Base-by-base conservation (phyloP, 1,284 basidiomycete species). In the Crepidotus sp. region DNA sequence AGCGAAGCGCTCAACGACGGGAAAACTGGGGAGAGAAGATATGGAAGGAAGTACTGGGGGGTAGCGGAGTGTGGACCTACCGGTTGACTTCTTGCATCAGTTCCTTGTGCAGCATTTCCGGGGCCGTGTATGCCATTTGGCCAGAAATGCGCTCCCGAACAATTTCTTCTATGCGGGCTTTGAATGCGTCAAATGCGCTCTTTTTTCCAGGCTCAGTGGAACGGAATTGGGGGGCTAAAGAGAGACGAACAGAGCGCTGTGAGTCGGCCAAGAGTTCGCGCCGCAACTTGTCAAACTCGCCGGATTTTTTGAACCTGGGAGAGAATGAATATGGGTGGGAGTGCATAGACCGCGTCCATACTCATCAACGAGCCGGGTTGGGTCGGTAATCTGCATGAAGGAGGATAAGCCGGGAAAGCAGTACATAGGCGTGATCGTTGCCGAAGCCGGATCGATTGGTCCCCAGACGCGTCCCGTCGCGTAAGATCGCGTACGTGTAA, bases 281-380 rank as follows among this genome's bases (percentile, higher is more conserved):
- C 38, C 83, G 70, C 48, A 86, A 60, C 29, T 79, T 74, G 54
- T 86, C 83, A 54, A 84, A 86, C 63, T 86, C 81, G 21, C 83
- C 84, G 6, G 81, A 83, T 55, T 80, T 80, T 60, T 86, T 85
- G 68, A 84, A 86, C 54, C 83, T 86, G 57, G n/a, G 36, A 38
- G 24, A 17, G 19, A 25, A n/a, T 37, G 33, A 22, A 22, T 22
- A n/a, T n/a, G n/a, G 31, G 33, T 18, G 21, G 35, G 29, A 42
- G 24, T 19, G 10, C 19, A 22, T 14, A 17, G 11, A 34, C 17
- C 34, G 29, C 11, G 9, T 9, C 56, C 6, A 68, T 57, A 80
- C 80, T 77, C 79, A 50, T 76, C 72, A 6, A 81, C 71, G 18
- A 83, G 69, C 46, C 77, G 66, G 25, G 64, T 63, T 7, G 80